Percentiles rank a stretch among this genome's conserved stretches.
Evolutionary conservation across 805 yeast genomes (phyloP).

Genomic region (Saturnispora sanitii): DNA sequence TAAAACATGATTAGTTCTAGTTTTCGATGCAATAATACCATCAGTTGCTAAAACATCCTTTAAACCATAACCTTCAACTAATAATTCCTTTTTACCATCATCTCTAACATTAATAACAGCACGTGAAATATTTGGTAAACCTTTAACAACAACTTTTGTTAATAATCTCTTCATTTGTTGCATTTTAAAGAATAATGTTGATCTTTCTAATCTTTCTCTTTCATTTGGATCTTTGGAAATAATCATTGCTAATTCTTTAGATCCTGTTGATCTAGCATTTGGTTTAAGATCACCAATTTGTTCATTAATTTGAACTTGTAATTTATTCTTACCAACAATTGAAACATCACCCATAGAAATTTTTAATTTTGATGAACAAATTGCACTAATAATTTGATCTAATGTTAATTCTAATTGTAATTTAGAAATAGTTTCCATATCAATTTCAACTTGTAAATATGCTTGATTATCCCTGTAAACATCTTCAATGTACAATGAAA

Average conservation of each 20-base stretch:
- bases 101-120: conserved; percentile 93
- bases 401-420: conserved; percentile 82
- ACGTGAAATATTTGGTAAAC: conserved; percentile 81
- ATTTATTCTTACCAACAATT: conserved; percentile 52
- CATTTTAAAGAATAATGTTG: conserved; percentile 73
- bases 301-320: conserved; percentile 54
- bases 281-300: conserved; percentile 32
- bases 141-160: conserved; percentile 86
- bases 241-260: conserved; percentile 24
- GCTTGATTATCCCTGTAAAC: conserved; percentile 78
- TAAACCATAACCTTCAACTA: conserved; percentile 96
- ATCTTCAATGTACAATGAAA: conserved; percentile 85
- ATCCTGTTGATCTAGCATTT: conserved; percentile 31
- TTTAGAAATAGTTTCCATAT: conserved; percentile 73
- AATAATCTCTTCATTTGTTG: conserved; percentile 80
- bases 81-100: conserved; percentile 75
- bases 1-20: conserved; percentile 83
- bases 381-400: conserved; percentile 78
- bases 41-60: conserved; percentile 96
- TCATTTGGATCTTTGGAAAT: conserved; percentile 29
- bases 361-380: conserved; percentile 76
- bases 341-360: conserved; percentile 64
- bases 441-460: conserved; percentile 71
- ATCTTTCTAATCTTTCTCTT: conserved; percentile 28
- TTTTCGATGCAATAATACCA: conserved; percentile 84